Conservation (phyloP, 1,284 basidiomycete species). For the Cryptococcus jaspeensis region DNA sequence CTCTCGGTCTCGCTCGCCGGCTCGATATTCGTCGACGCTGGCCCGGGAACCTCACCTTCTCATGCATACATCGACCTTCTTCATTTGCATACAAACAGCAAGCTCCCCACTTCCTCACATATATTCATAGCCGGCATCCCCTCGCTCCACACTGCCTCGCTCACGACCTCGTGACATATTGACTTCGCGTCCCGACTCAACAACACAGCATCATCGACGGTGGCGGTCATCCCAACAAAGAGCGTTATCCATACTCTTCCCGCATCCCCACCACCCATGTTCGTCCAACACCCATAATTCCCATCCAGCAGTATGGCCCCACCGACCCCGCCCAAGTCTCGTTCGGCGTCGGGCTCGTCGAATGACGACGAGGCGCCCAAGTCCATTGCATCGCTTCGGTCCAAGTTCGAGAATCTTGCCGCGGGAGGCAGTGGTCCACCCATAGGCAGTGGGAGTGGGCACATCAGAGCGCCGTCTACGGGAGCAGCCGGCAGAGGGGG, state of each 20-base stretch:
- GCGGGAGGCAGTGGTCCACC: background rate
- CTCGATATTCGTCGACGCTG: no score
- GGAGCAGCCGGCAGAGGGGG: no score
- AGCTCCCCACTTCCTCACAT: background rate
- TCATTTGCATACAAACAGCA: background rate
- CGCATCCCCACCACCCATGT: background rate
- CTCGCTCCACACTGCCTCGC: no score
- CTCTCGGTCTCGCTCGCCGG: no score
- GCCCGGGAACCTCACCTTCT: background rate
- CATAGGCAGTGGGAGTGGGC: no score
- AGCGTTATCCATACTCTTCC: background rate
- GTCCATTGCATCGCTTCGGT: slow-evolving; percentile 39
- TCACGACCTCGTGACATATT: no score
- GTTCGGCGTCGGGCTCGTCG: no score
- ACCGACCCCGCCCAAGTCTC: background rate
- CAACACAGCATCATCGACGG: slow-evolving; percentile 1
- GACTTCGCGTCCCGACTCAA: background rate
- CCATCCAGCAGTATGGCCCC: background rate
- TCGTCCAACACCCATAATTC: background rate
- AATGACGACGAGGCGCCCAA: slow-evolving; percentile 15
- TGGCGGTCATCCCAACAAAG: background rate
- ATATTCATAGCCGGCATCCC: no score
- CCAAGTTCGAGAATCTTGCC: slow-evolving; percentile 38
- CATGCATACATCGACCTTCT: background rate
- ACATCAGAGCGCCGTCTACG: no score